These are phyloP conservation scores for Mariannaea sp. DNA, from an alignment of 2,329 filamentous ascomycete species.

Conservation along the genomic window DNA sequence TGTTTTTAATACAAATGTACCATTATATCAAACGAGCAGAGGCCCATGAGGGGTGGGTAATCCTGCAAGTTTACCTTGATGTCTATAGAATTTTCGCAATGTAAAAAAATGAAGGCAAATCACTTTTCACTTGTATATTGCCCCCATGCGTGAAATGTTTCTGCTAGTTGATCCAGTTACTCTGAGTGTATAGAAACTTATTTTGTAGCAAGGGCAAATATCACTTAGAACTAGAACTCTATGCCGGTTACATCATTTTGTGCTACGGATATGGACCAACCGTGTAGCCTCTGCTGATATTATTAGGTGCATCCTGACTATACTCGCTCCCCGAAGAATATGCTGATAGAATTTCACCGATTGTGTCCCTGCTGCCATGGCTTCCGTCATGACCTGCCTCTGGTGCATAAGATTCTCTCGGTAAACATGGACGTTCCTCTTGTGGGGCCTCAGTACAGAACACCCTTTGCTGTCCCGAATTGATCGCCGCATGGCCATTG, in stretches of 20 bases:
- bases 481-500: too few relatives aligned
- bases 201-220: too few relatives aligned
- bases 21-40: slow-evolving; percentile 29
- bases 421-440: neutral
- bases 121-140: too few relatives aligned
- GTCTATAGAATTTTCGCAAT: too few relatives aligned
- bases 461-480: too few relatives aligned
- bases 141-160: too few relatives aligned
- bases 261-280: neutral
- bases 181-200: too few relatives aligned
- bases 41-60: neutral
- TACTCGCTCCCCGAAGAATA: neutral
- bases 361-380: neutral
- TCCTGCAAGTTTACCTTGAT: too few relatives aligned
- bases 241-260: neutral
- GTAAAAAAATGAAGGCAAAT: too few relatives aligned
- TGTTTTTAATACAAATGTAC: slow-evolving; percentile 39
- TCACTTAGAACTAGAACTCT: too few relatives aligned
- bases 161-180: too few relatives aligned
- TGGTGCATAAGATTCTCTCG: neutral
- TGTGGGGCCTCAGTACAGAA: too few relatives aligned
- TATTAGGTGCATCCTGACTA: neutral
- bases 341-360: neutral
- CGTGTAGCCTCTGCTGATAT: neutral
- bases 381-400: neutral